Conservation (phyloP, 176 grass and related monocot species). For the Puccinellia tenuiflora region DNA sequence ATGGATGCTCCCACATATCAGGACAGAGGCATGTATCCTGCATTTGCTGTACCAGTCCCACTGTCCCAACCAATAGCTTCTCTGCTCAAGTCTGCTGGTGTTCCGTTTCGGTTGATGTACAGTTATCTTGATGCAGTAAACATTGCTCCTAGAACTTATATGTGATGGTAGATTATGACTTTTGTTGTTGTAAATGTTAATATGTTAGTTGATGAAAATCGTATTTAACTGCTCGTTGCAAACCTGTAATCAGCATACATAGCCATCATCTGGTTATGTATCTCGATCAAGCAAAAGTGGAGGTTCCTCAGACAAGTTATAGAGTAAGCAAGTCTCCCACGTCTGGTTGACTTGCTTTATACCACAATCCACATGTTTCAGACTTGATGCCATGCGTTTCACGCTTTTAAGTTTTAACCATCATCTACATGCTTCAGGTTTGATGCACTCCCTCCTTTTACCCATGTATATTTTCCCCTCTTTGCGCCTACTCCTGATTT, state of each 20-base stretch:
- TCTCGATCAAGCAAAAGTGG: background rate
- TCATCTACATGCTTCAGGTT: background rate
- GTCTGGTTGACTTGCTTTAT: slow-evolving; percentile 18
- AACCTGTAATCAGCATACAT: background rate
- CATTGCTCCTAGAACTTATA: background rate
- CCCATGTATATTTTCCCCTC: background rate
- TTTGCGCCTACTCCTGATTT: background rate
- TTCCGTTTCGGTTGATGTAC: background rate
- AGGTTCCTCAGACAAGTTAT: background rate
- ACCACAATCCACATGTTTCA: background rate
- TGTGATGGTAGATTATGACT: background rate
- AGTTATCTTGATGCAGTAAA: background rate
- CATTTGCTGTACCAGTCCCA: background rate
- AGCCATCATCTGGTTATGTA: background rate
- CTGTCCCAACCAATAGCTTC: background rate
- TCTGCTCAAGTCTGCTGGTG: background rate
- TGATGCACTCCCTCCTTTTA: background rate
- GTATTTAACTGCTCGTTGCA: background rate
- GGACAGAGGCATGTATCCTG: background rate
- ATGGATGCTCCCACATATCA: background rate
- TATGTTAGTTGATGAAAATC: background rate
- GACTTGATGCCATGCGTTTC: background rate
- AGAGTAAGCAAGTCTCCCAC: slow-evolving; percentile 12
- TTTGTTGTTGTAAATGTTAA: background rate
- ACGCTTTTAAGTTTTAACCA: background rate